Evolutionary conservation across 441 rosid species (phyloP).

Genomic region (Daphne laureola): DNA sequence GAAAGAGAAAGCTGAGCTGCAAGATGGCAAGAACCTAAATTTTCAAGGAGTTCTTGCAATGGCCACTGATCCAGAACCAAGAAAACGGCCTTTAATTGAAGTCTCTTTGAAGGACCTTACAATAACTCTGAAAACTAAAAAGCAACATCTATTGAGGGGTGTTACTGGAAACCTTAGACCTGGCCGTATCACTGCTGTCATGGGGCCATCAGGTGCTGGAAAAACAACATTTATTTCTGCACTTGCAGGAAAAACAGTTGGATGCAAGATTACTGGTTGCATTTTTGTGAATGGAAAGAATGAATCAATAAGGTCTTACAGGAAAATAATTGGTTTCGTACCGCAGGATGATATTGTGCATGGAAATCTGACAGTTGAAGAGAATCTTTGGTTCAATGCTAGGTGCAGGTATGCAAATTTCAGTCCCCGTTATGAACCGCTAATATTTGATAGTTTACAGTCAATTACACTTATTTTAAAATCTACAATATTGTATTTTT

Average conservation of each 20-base stretch:
- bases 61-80: conserved; percentile 48
- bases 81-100: conserved; percentile 66
- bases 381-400: conserved; percentile 94
- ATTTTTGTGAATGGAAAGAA: conserved; percentile 67
- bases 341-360: conserved; percentile 97
- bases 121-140: conserved; percentile 59
- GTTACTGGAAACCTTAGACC: conserved; percentile 82
- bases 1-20: conserved; percentile 69
- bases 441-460: no score
- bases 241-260: conserved; percentile 68
- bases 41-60: conserved; percentile 65
- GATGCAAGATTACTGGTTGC: conserved; percentile 54
- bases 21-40: conserved; percentile 49
- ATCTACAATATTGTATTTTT: no score
- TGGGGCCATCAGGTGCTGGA: conserved; percentile 98
- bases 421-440: background rate
- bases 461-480: no score
- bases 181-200: conserved; percentile 75
- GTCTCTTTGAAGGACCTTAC: conserved; percentile 66
- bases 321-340: conserved; percentile 84
- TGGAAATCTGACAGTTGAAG: conserved; percentile 94
- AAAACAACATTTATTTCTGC: conserved; percentile 88
- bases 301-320: conserved; percentile 68
- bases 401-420: conserved; percentile 52
- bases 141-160: conserved; percentile 59